These are phyloP conservation scores for Psilocybe azurescens DNA, from an alignment of 768 basidiomycete species.

Conservation along the genomic window DNA sequence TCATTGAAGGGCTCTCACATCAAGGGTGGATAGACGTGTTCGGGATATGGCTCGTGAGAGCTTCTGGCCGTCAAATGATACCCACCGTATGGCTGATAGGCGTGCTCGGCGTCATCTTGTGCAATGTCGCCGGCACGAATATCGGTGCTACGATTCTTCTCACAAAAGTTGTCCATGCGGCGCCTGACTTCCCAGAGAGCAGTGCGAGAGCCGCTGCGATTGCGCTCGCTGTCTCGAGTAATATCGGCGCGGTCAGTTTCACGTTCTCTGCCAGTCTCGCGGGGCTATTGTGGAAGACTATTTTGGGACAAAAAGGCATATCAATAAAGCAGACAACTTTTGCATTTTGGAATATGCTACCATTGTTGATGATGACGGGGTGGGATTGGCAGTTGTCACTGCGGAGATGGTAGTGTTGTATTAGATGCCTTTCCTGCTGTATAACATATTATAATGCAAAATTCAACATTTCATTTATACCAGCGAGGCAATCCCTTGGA, in stretches of 20 bases:
- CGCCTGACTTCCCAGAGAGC: slow-evolving; percentile 38
- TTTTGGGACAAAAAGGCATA: slow-evolving; percentile 77
- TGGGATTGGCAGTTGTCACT: slow-evolving; percentile 72
- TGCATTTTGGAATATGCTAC: slow-evolving; percentile 72
- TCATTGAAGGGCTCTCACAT: slow-evolving; percentile 82
- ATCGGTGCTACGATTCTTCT: slow-evolving; percentile 92
- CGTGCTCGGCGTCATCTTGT: slow-evolving; percentile 72
- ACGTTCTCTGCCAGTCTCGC: slow-evolving; percentile 90
- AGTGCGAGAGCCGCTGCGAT: slow-evolving; percentile 62
- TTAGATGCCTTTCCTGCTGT: slow-evolving; percentile 5
- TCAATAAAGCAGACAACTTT: slow-evolving; percentile 64
- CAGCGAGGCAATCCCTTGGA: no score
- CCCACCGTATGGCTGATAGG: slow-evolving; percentile 72
- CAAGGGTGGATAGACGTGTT: slow-evolving; percentile 92
- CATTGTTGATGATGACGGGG: slow-evolving; percentile 68
- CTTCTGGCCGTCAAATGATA: slow-evolving; percentile 44
- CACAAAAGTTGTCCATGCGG: slow-evolving; percentile 70
- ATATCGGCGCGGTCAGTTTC: slow-evolving; percentile 90
- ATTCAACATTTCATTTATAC: no score
- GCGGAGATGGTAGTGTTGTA: slow-evolving; percentile 72
- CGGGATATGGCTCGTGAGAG: slow-evolving; percentile 65
- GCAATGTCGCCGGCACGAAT: slow-evolving; percentile 87
- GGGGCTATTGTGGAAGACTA: slow-evolving; percentile 82
- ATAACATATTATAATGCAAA: background rate
- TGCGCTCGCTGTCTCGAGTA: slow-evolving; percentile 84